Evolutionary conservation across 495 filamentous ascomycete genomes (phyloP).

Genomic region (Aspergillus funiculosus): DNA sequence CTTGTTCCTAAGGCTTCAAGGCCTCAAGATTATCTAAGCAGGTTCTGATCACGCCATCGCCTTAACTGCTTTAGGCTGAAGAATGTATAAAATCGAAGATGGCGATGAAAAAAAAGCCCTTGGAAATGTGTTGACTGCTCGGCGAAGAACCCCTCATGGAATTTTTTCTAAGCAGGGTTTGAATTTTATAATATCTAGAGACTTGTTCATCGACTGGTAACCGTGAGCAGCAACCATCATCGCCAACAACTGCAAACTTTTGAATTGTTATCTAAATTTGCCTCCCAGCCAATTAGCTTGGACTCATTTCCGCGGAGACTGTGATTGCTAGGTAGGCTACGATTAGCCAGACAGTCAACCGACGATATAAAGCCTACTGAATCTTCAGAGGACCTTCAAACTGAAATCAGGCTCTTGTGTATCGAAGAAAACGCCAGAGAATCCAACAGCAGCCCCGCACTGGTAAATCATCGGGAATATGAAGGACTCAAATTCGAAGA

Average conservation of each 20-base stretch:
- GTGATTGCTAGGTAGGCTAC: too few species aligned
- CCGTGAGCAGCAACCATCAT: slow-evolving; percentile 3
- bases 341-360: too few species aligned
- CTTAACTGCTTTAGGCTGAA: slow-evolving; percentile 23
- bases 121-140: background rate
- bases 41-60: slow-evolving; percentile 20
- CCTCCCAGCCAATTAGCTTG: slow-evolving; percentile 14
- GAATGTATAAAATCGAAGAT: slow-evolving; percentile 15
- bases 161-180: too few species aligned
- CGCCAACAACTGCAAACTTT: slow-evolving; percentile 4
- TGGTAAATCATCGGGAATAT: slow-evolving; percentile 25
- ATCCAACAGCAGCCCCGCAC: background rate
- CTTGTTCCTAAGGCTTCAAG: slow-evolving; percentile 5
- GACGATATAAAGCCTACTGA: background rate
- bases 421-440: too few species aligned
- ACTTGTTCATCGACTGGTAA: slow-evolving; percentile 19
- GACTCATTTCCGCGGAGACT: slow-evolving; percentile 20
- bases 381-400: background rate
- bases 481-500: slow-evolving; percentile 30
- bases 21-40: slow-evolving; percentile 22
- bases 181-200: slow-evolving; percentile 11
- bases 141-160: too few species aligned
- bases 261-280: slow-evolving; percentile 19
- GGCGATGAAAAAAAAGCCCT: slow-evolving; percentile 4
- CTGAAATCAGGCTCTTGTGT: too few species aligned